Evolutionary conservation across 2,329 filamentous ascomycete genomes (phyloP).

Genomic region (Monosporascus sp.): DNA sequence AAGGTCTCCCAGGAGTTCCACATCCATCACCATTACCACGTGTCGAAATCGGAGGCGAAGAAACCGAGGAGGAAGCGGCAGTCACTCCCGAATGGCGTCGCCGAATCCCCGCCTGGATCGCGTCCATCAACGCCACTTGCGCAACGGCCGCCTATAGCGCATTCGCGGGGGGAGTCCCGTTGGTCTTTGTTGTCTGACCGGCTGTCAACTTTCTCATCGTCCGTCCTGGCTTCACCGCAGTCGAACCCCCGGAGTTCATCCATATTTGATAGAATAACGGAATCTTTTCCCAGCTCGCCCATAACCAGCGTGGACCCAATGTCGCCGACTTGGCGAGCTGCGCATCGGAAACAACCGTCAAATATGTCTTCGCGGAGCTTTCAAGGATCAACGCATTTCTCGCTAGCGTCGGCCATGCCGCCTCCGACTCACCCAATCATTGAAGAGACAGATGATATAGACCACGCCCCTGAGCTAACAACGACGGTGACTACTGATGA

Average conservation of each 20-base stretch:
- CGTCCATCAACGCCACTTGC: conserved; percentile 38
- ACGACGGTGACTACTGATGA: conserved; percentile 28
- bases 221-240: conserved; percentile 74
- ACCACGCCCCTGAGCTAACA: conserved; percentile 25
- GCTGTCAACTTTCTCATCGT: conserved; percentile 62
- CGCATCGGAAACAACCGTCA: conserved; percentile 52
- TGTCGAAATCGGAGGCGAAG: conserved; percentile 55
- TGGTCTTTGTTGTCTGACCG: conserved; percentile 62
- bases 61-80: conserved; percentile 70
- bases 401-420: conserved; percentile 15
- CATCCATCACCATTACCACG: conserved; percentile 92
- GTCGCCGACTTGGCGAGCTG: conserved; percentile 51
- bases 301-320: conserved; percentile 69
- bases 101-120: conserved; percentile 49
- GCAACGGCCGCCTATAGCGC: conserved; percentile 36
- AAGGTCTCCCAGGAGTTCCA: conserved; percentile 70
- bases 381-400: conserved; percentile 24
- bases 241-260: conserved; percentile 65
- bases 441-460: conserved; percentile 27
- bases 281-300: conserved; percentile 74
- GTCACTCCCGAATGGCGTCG: conserved; percentile 54
- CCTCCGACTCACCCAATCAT: conserved; percentile 22
- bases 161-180: conserved; percentile 44
- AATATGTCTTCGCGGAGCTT: conserved; percentile 51
- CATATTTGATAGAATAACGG: conserved; percentile 71